Evolutionary conservation across 78 protist species (phyloP), one percentile per base, ranked within the genome.

Genomic region (Guillardia theta): DNA sequence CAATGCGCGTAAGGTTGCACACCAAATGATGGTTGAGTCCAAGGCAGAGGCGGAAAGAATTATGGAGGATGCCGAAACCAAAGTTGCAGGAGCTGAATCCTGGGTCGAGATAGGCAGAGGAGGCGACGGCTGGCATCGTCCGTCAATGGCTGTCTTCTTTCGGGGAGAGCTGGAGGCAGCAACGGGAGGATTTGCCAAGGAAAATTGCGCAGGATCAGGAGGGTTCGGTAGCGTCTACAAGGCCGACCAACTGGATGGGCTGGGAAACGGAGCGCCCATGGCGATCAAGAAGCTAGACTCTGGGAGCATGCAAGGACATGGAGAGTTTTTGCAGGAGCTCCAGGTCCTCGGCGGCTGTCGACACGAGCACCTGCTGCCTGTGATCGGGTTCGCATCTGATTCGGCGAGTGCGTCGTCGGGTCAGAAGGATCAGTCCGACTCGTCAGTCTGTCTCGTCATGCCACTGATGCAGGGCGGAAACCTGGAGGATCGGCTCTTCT

Each of bases 261-360:
- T 70, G 21, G 83, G 83, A 22, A 70, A 24, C 41, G 41, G 1
- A 12, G 6, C 83, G 6, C 36, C 9, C 21, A 70, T 70, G 83
- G 83, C 83, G 1, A 43, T 70, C 83, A 70, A 70, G 83, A 36
- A 43, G 36, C 41, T 70, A 22, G 83, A 70, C 41, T 10, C 83
- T 24, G 83, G 12, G 46, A 33, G 45, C 33, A 70, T 70, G 83
- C 83, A 70, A 24, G 83, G 83, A 36, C 83, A 70, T 15, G 83
- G 36, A 24, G 83, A 70, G 83, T 70, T 24, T 70, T 43, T 70
- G 83, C 83, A 70, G 83, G 83, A 70, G 83, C 83, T 70, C 46
- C 83, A 70, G 41, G 83, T 70, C 46, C 83, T 70, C 46, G 83
- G 83, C 36, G 83, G 46, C 21, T 70, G 83, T 43, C 9, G 22